phyloP scores from a whole-genome alignment of 768 basidiomycete genomes.

The Amanita pseudoporphyria region DNA sequence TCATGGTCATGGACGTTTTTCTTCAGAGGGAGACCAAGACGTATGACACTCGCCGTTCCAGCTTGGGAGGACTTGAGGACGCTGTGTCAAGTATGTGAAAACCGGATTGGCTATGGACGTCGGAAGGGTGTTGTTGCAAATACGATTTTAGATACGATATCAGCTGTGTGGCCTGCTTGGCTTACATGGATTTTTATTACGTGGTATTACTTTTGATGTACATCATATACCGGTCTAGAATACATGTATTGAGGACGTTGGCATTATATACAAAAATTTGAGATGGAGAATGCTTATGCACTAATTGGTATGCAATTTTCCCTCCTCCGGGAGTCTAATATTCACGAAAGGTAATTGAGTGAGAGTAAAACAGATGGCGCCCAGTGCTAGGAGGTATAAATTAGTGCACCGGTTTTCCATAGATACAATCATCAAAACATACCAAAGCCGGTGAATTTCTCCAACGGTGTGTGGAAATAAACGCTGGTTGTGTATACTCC shows the following conservation, averaged over 20 bases:
- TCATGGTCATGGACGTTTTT: constrained; percentile 45
- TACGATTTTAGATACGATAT: constrained; percentile 22
- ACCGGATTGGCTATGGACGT: constrained; percentile 12
- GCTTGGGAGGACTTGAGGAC: constrained; percentile 16
- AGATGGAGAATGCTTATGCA: background rate
- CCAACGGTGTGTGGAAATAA: constrained; percentile 84
- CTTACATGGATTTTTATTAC: constrained; percentile 8
- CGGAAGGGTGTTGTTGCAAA: constrained; percentile 23
- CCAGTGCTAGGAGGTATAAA: background rate
- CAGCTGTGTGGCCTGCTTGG: constrained; percentile 10
- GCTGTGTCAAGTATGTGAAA: constrained; percentile 9
- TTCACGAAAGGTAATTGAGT: constrained; percentile 5
- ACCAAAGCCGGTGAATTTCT: constrained; percentile 85
- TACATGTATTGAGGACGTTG: too few species aligned
- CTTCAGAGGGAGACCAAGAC: constrained; percentile 43
- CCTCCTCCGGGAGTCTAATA: background rate
- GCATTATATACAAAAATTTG: too few species aligned
- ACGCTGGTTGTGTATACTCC: constrained; percentile 74
- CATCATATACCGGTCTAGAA: too few species aligned
- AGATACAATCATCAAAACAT: constrained; percentile 22
- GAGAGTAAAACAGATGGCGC: background rate
- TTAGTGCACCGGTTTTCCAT: background rate
- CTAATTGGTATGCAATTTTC: constrained; percentile 4
- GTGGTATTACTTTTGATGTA: constrained; percentile 2
- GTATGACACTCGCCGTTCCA: constrained; percentile 38